Evolutionary conservation across 371 early-diverging fungal species (phyloP), one percentile per base, ranked within the genome.

Genomic region (Catenaria anguillulae): DNA sequence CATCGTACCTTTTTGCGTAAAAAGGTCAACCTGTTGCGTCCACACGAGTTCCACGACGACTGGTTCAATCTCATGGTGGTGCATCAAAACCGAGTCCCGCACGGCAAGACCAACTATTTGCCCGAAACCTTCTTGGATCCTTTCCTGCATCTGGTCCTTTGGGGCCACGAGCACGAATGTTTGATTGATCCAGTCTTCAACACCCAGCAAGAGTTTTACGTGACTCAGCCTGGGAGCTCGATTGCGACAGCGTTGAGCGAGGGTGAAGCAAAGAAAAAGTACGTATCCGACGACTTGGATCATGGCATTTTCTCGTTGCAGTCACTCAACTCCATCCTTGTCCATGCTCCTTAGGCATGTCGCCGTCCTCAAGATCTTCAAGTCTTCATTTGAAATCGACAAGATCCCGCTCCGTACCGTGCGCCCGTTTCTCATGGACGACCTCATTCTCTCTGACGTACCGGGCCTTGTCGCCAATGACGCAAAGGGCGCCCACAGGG

Each of bases 151-250:
- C 68, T 99, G 26, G 82, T 98, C 6, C 64, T 99, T 0, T 99
- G 97, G 94, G 99, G 99, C 4, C 99, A 99, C 73, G 99, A 99
- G 74, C 99, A 99, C 76, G 93, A 98, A 66, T 97, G 95, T 64
- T 70, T 79, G 36, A 86, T 93, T 33, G 85, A 86, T 35, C 89
- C 91, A 0, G 77, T 81, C 56, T 72, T 72, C 40, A 85, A 81
- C 70, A 76, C 78, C 23, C 64, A 75, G 33, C 73, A 80, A 52
- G 77, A 79, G 17, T 90, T 92, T 67, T 78, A 85, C 58, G 78
- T 97, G 8, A 83, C 85, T 1, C 99, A 99, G 68, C 94, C 95
- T 0, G 99, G 99, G 0, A 94, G 95, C 0, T 93, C 97, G 0
- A 87, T 99, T 4, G 93, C 97, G 0, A 99, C 99, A 0, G 86